Conservation (phyloP, 2,329 filamentous ascomycete species). For the Neoarthrinium moseri region DNA sequence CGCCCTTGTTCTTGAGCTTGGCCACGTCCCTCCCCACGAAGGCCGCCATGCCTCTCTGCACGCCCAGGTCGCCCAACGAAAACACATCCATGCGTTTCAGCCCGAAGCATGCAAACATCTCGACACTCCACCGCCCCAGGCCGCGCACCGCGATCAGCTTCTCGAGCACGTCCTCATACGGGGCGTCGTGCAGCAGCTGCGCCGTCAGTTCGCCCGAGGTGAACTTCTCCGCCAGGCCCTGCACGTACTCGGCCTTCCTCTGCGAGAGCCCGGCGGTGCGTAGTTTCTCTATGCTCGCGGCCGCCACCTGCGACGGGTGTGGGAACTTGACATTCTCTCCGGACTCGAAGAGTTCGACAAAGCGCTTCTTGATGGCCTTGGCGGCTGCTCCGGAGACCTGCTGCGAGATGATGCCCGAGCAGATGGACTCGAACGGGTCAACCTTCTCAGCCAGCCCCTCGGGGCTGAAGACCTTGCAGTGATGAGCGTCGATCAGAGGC, state of each 20-base stretch:
- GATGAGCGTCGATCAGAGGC: slow-evolving; percentile 69
- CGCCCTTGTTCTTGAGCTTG: slow-evolving; percentile 77
- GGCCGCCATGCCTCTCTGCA: slow-evolving; percentile 91
- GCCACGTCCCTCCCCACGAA: slow-evolving; percentile 79
- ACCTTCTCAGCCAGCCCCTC: slow-evolving; percentile 80
- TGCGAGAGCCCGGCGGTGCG: slow-evolving; percentile 87
- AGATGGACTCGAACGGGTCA: slow-evolving; percentile 82
- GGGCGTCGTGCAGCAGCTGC: slow-evolving; percentile 71
- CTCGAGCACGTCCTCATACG: slow-evolving; percentile 83
- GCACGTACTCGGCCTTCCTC: slow-evolving; percentile 93
- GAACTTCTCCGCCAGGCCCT: slow-evolving; percentile 83
- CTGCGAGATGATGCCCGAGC: slow-evolving; percentile 89
- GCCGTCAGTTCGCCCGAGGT: slow-evolving; percentile 71
- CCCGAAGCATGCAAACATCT: slow-evolving; percentile 98
- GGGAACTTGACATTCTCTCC: slow-evolving; percentile 56
- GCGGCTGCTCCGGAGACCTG: slow-evolving; percentile 94
- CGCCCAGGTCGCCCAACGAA: slow-evolving; percentile 85
- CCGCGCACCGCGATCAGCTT: slow-evolving; percentile 83
- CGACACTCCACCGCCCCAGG: slow-evolving; percentile 85
- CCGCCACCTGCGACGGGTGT: slow-evolving; percentile 69
- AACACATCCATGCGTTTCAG: slow-evolving; percentile 94
- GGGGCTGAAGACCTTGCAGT: slow-evolving; percentile 77
- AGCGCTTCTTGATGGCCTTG: slow-evolving; percentile 82
- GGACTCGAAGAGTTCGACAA: slow-evolving; percentile 66
- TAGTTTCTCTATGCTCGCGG: slow-evolving; percentile 62